Conservation (phyloP, 306 rosid genomes). For the Psophocarpus tetragonolobus region DNA sequence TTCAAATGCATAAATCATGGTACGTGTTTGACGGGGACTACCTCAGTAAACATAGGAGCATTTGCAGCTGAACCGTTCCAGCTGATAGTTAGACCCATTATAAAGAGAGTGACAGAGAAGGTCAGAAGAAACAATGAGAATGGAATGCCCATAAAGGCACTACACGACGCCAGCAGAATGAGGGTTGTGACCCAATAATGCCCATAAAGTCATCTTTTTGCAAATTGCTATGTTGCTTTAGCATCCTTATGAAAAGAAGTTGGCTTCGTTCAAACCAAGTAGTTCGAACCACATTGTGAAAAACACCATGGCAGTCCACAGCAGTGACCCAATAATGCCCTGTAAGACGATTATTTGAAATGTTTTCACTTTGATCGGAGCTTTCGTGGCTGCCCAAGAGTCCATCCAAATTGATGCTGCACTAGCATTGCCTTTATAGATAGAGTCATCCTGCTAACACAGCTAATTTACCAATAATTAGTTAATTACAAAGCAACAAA, state of each 20-base stretch:
- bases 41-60: constrained; percentile 95
- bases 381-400: constrained; percentile 82
- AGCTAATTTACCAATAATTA: constrained; percentile 30
- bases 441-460: constrained; percentile 49
- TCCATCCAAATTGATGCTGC: constrained; percentile 67
- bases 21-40: constrained; percentile 84
- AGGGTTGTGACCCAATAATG: too few relatives aligned
- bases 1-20: constrained; percentile 98
- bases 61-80: constrained; percentile 90
- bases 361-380: constrained; percentile 74
- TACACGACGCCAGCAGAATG: constrained; percentile 90
- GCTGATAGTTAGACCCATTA: constrained; percentile 94
- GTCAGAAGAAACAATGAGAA: constrained; percentile 84
- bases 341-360: constrained; percentile 91
- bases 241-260: constrained; percentile 2
- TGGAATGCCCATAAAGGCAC: constrained; percentile 95
- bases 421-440: constrained; percentile 48
- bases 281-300: constrained; percentile 99
- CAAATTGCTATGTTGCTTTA: neutral
- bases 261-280: constrained; percentile 59
- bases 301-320: constrained; percentile 99
- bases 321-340: constrained; percentile 88
- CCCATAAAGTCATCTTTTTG: too few relatives aligned
- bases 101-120: constrained; percentile 68
- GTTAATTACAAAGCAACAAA: too few relatives aligned